These are phyloP conservation scores for Psilocybe tampanensis DNA, from an alignment of 768 basidiomycete species.

Conservation along the genomic window DNA sequence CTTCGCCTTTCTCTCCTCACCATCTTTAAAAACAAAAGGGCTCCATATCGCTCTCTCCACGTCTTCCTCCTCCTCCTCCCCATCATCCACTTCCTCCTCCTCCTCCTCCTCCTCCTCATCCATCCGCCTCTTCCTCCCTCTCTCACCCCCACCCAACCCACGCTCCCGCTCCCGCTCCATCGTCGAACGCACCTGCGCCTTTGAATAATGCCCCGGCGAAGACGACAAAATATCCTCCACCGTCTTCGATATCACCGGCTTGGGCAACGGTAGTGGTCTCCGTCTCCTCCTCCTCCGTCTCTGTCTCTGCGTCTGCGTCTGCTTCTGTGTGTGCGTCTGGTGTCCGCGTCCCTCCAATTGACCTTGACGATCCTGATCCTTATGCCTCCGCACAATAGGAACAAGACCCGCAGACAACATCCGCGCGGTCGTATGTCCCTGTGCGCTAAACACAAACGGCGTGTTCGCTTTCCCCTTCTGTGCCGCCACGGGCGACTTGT, in stretches of 20 bases:
- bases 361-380: too few species aligned
- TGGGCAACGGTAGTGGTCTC: conserved; percentile 3
- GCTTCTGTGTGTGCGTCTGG: too few species aligned
- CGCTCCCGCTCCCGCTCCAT: too few species aligned
- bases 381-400: conserved; percentile 7
- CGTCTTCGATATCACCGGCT: background rate
- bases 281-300: conserved; percentile 14
- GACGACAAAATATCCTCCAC: background rate
- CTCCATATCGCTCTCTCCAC: conserved; percentile 21
- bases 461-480: conserved; percentile 63
- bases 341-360: too few species aligned
- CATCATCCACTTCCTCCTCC: conserved; percentile 21
- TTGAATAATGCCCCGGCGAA: conserved; percentile 1
- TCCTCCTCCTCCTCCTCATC: conserved; percentile 2
- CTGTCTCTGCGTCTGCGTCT: too few species aligned
- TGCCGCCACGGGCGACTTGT: conserved; percentile 47
- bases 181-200: background rate
- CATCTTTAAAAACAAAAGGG: conserved; percentile 20
- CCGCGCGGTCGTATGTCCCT: conserved; percentile 37
- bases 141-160: background rate
- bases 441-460: conserved; percentile 61
- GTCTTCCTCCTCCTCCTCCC: conserved; percentile 25
- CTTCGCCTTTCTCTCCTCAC: background rate
- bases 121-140: background rate
- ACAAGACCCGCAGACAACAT: conserved; percentile 26